These are phyloP conservation scores for Rickenella mellea DNA, from an alignment of 768 basidiomycete species.

Conservation along the genomic window DNA sequence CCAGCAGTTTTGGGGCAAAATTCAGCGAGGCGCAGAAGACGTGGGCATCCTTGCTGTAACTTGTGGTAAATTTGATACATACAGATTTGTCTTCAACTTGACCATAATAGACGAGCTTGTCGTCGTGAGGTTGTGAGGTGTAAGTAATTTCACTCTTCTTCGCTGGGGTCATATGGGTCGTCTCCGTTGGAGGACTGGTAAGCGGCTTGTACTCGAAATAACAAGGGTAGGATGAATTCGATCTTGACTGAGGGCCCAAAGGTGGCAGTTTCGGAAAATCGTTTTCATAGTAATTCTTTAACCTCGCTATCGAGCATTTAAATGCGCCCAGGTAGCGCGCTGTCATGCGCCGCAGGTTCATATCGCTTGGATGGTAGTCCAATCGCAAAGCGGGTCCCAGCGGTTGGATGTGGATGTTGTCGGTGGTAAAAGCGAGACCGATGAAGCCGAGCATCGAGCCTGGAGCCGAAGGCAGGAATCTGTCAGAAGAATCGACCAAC, in stretches of 20 bases:
- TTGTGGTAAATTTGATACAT: slow-evolving; percentile 10
- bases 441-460: slow-evolving; percentile 8
- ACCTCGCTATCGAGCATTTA: slow-evolving; percentile 11
- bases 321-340: slow-evolving; percentile 19
- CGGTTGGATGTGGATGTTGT: slow-evolving; percentile 5
- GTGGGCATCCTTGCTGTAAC: slow-evolving; percentile 12
- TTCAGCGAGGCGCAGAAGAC: slow-evolving; percentile 8
- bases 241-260: too few species aligned
- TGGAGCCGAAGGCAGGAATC: too few species aligned
- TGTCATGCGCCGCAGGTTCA: slow-evolving; percentile 2
- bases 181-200: too few species aligned
- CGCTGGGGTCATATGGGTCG: too few species aligned
- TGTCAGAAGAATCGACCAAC: too few species aligned
- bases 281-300: slow-evolving; percentile 16
- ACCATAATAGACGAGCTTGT: slow-evolving; percentile 6
- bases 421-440: slow-evolving; percentile 9
- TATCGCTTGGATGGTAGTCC: slow-evolving; percentile 1
- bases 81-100: not conserved
- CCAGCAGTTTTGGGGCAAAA: slow-evolving; percentile 13
- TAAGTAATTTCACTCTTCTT: not conserved
- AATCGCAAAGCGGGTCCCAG: slow-evolving; percentile 6
- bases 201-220: too few species aligned
- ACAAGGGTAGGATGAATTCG: too few species aligned
- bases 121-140: not conserved
- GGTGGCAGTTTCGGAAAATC: too few species aligned